Percentiles rank a stretch among this genome's conserved stretches.
Evolutionary conservation across 164 flowering plant genomes (phyloP).

Genomic region (Amborella trichopoda): DNA sequence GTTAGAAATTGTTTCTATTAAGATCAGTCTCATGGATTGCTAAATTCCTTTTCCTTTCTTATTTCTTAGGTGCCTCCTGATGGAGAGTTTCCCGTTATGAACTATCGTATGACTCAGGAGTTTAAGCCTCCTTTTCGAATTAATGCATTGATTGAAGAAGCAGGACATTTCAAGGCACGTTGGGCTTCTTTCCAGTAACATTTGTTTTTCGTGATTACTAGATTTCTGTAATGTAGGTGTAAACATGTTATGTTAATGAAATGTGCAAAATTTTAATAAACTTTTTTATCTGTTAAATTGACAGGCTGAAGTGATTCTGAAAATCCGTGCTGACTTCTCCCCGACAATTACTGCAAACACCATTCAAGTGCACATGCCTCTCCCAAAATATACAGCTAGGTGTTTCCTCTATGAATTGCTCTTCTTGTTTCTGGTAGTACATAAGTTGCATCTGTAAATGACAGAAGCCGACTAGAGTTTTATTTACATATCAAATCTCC

Average conservation of each 20-base stretch:
- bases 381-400: slow-evolving; percentile 83
- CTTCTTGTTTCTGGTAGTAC: not conserved
- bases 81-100: slow-evolving; percentile 98
- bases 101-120: slow-evolving; percentile 93
- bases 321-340: slow-evolving; percentile 75
- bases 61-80: slow-evolving; percentile 96
- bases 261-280: not conserved
- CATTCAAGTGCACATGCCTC: slow-evolving; percentile 63
- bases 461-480: no score
- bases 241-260: not conserved
- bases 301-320: slow-evolving; percentile 88
- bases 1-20: no score
- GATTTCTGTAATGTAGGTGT: no score
- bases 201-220: not conserved
- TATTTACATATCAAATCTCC: no score
- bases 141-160: slow-evolving; percentile 79
- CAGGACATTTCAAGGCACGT: slow-evolving; percentile 69
- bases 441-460: no score
- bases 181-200: not conserved
- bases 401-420: slow-evolving; percentile 6
- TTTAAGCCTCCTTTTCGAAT: slow-evolving; percentile 92
- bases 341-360: slow-evolving; percentile 79
- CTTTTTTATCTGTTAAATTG: not conserved
- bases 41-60: no score
- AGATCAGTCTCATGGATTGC: no score